phyloP scores from a whole-genome alignment of 108 stramenopile genomes.

The Fragilaria crotonensis region DNA sequence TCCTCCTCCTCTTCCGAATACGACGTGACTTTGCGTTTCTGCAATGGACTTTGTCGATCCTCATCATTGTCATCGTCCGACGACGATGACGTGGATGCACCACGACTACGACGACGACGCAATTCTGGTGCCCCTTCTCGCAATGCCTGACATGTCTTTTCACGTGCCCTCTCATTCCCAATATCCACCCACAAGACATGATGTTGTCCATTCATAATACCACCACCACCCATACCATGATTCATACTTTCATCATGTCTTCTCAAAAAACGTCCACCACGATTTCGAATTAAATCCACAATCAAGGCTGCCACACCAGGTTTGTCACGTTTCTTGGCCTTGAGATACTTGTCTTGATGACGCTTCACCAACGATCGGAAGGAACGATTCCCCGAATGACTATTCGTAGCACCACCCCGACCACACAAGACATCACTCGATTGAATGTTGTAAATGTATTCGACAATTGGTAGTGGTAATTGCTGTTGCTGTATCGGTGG shows the following conservation, averaged over 20 bases:
- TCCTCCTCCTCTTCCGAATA: background rate
- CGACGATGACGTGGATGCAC: no score
- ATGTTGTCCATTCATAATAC: no score
- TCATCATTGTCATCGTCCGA: no score
- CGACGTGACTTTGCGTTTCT: slow-evolving; percentile 4
- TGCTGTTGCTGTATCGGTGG: background rate
- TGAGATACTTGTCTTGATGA: slow-evolving; percentile 39
- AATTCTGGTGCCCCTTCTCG: slow-evolving; percentile 51
- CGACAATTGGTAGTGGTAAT: background rate
- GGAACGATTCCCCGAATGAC: slow-evolving; percentile 18
- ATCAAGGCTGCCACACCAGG: slow-evolving; percentile 51
- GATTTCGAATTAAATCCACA: slow-evolving; percentile 38
- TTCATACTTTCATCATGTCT: slow-evolving; percentile 11
- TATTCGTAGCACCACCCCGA: slow-evolving; percentile 42
- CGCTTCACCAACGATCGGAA: slow-evolving; percentile 37
- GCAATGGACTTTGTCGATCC: no score
- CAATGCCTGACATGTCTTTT: slow-evolving; percentile 55
- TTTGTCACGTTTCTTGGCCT: slow-evolving; percentile 73
- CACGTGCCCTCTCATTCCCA: slow-evolving; percentile 25
- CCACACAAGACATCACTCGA: slow-evolving; percentile 42
- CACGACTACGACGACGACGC: slow-evolving; percentile 16
- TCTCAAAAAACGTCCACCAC: slow-evolving; percentile 44
- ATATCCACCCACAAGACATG: slow-evolving; percentile 54
- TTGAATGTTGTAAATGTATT: slow-evolving; percentile 6
- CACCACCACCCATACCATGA: slow-evolving; percentile 13